phyloP scores from a whole-genome alignment of 441 rosid genomes.

The Lepidium campestre region DNA sequence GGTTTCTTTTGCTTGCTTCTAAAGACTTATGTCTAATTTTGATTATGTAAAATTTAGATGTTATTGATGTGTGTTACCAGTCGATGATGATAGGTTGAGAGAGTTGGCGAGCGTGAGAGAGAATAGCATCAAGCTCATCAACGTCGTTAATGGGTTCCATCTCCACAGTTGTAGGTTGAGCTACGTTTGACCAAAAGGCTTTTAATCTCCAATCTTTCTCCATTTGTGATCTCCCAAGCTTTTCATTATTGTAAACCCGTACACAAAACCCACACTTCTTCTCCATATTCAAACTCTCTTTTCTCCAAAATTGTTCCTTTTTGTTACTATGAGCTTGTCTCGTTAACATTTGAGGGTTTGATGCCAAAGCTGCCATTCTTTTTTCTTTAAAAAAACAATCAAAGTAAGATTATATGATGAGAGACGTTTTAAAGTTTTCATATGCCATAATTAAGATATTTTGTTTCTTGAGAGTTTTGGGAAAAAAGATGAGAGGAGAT shows the following conservation, averaged over 20 bases:
- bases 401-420: background rate
- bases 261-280: constrained; percentile 30
- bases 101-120: constrained; percentile 44
- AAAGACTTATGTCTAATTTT: background rate
- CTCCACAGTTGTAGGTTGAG: constrained; percentile 50
- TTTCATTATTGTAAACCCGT: constrained; percentile 22
- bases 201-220: constrained; percentile 38
- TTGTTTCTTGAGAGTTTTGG: background rate
- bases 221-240: constrained; percentile 20
- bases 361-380: constrained; percentile 43
- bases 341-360: constrained; percentile 46
- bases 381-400: background rate
- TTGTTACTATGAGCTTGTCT: constrained; percentile 33
- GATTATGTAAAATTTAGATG: background rate
- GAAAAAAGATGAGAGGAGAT: constrained; percentile 5
- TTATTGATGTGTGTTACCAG: constrained; percentile 37
- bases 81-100: constrained; percentile 71
- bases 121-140: constrained; percentile 66
- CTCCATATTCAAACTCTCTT: constrained; percentile 31
- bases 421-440: constrained; percentile 6
- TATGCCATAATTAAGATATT: constrained; percentile 5
- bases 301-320: constrained; percentile 38
- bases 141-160: constrained; percentile 65
- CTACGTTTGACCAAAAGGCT: constrained; percentile 52
- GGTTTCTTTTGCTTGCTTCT: background rate